Conservation (phyloP, 2,329 filamentous ascomycete genomes). For the Pezizomycotina sp. region DNA sequence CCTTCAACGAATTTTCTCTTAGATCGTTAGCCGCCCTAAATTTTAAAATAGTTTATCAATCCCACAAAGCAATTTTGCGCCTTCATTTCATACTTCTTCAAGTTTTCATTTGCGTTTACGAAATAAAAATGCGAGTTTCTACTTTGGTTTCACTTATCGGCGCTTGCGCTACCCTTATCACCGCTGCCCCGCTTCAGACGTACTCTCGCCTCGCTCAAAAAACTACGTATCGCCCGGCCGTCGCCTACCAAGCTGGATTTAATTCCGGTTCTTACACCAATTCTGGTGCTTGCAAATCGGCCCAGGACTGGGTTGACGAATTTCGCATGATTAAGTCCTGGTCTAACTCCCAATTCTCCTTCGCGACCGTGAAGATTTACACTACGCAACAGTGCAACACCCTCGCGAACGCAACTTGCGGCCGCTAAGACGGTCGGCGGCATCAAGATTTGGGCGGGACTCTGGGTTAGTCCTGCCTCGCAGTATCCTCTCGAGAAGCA, state of each 20-base stretch:
- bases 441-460: slow-evolving; percentile 45
- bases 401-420: slow-evolving; percentile 34
- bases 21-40: no score
- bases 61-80: no score
- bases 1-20: no score
- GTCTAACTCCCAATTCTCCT: slow-evolving; percentile 25
- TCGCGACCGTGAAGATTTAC: slow-evolving; percentile 47
- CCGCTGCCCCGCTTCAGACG: slow-evolving; percentile 14
- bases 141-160: no score
- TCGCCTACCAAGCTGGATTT: slow-evolving; percentile 22
- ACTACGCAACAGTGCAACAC: slow-evolving; percentile 42
- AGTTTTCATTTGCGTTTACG: no score
- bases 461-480: slow-evolving; percentile 40
- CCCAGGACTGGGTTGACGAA: slow-evolving; percentile 28
- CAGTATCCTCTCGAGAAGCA: no score
- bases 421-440: slow-evolving; percentile 43
- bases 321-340: slow-evolving; percentile 29
- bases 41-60: no score
- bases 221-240: slow-evolving; percentile 12
- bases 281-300: slow-evolving; percentile 30
- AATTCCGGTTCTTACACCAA: slow-evolving; percentile 22
- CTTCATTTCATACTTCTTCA: no score
- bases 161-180: slow-evolving; percentile 11
- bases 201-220: slow-evolving; percentile 7
- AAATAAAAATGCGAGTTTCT: no score